Base-by-base conservation (phyloP, 805 yeast species). In the Naumovozyma dairenensis region DNA sequence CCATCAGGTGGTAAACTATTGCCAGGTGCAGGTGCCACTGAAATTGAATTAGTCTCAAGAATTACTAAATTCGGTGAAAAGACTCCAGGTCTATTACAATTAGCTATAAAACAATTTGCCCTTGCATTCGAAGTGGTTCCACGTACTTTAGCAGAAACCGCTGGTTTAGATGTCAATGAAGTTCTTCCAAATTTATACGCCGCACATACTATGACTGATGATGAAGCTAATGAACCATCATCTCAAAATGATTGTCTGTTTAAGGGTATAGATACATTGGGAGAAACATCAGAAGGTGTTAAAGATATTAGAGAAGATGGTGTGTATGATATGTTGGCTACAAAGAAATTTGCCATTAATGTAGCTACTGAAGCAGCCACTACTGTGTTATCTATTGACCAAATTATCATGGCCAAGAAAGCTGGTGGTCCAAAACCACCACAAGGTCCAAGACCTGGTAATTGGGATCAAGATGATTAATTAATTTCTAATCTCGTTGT, bases 381-480 rank as follows among this genome's bases (percentile, higher is more conserved):
- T 42, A 92, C 97, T 4, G 48, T 45, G 17, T 34, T 45, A 13
- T 32, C 35, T 17, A 92, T 92, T 32, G 97, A 92, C 59, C 97
- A 89, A 69, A 89, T 89, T 51, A 92, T 89, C 56, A 92, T 89
- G 92, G 97, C 98, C 29, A 89, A 89, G 73, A 77, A 96, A 58
- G 96, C 97, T 2, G 98, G 98, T 45, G 98, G 98, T 16, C 98
- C 98, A 31, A 77, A 67, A 21, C 96, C 96, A 21, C 67, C 72
- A 44, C 65, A 69, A 49, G 93, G 82, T 54, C 80, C 79, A 46
- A 77, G 76, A 59, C 89, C 92, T 29, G 96, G 95, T 40, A 86
- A 85, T 65, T 86, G 96, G 96, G 96, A 86, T 55, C 92, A 80
- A 61, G 96, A 72, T 40, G 96, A 87, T 62, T 85, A 63, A 50